Evolutionary conservation across 345 rosid genomes (phyloP).

Genomic region (Cardamine chenopodiifolia): DNA sequence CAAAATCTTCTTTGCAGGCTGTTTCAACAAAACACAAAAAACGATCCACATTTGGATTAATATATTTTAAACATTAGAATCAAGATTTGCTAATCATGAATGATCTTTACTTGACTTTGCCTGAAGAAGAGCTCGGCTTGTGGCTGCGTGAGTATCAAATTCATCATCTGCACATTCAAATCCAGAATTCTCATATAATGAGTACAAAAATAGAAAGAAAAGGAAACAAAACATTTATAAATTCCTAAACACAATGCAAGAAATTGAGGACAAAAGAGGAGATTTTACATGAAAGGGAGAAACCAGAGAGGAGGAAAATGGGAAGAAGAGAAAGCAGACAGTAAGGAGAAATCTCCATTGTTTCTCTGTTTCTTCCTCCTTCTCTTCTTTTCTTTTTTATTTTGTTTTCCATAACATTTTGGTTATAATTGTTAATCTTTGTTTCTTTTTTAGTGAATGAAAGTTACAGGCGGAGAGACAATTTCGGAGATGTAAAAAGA

Average conservation of each 20-base stretch:
- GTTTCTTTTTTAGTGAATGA: slow-evolving; percentile 6
- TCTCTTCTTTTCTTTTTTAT: not conserved
- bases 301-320: slow-evolving; percentile 42
- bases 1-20: slow-evolving; percentile 62
- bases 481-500: slow-evolving; percentile 22
- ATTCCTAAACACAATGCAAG: not conserved
- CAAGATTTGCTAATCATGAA: not conserved
- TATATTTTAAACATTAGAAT: not conserved
- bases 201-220: not conserved
- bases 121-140: slow-evolving; percentile 72
- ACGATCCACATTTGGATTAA: not conserved
- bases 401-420: not conserved
- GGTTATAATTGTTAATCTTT: not conserved
- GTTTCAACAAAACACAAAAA: not conserved
- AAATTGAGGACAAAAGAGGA: slow-evolving; percentile 12
- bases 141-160: slow-evolving; percentile 43
- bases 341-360: slow-evolving; percentile 46
- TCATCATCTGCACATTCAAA: slow-evolving; percentile 51
- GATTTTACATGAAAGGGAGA: slow-evolving; percentile 47
- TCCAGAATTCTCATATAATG: not conserved
- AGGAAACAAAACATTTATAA: not conserved
- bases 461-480: slow-evolving; percentile 39
- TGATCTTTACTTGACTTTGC: slow-evolving; percentile 46
- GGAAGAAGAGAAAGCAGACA: slow-evolving; percentile 37
- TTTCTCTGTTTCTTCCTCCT: slow-evolving; percentile 22